Conservation (phyloP, 2,329 filamentous ascomycete genomes). For the Huntiella decipiens region DNA sequence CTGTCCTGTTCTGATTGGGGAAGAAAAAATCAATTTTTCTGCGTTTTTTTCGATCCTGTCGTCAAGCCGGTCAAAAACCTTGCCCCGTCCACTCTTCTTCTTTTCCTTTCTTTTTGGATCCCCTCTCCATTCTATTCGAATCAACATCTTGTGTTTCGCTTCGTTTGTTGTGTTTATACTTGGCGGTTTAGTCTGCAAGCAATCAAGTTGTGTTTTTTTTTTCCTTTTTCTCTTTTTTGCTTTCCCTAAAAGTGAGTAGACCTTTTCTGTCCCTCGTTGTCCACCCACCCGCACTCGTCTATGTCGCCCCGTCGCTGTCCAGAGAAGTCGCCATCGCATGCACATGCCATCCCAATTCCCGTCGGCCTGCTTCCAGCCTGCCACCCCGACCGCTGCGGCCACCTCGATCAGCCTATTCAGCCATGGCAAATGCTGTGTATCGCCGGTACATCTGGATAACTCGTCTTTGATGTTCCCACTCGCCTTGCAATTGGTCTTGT, state of each 20-base stretch:
- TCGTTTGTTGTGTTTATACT: neutral
- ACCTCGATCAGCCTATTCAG: neutral
- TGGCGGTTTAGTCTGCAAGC: neutral
- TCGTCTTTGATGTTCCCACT: too few species aligned
- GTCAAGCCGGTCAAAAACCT: too few species aligned
- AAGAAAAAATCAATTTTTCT: too few species aligned
- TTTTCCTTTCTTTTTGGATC: neutral
- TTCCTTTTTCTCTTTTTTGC: slow-evolving; percentile 2
- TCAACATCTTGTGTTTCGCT: neutral
- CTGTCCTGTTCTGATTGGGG: too few species aligned
- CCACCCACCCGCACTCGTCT: too few species aligned
- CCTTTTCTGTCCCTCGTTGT: slow-evolving; percentile 10
- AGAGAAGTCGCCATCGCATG: neutral
- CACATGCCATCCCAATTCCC: neutral
- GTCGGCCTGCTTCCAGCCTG: neutral
- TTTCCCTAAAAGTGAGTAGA: slow-evolving; percentile 5
- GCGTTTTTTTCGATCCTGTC: too few species aligned
- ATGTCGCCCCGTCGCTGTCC: neutral
- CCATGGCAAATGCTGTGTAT: slow-evolving; percentile 1
- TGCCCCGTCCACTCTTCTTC: neutral
- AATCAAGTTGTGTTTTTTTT: slow-evolving; percentile 4
- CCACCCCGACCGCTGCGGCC: neutral
- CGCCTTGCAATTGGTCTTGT: too few species aligned
- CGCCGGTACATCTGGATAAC: too few species aligned
- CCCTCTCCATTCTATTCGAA: neutral